Evolutionary conservation across 2,329 filamentous ascomycete genomes (phyloP).

Genomic region (Aspergillus japonicus): DNA sequence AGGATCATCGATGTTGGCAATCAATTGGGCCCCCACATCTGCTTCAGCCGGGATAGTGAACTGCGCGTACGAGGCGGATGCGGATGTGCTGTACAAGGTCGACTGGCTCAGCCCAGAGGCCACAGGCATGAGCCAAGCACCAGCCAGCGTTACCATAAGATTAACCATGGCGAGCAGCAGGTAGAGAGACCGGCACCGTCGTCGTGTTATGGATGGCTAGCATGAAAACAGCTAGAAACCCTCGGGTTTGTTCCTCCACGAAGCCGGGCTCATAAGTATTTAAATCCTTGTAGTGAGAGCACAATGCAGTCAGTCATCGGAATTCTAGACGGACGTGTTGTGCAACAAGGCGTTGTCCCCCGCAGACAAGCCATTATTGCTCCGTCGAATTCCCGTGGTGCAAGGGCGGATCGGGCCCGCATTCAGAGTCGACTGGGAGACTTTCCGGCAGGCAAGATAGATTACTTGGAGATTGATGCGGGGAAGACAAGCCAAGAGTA

Average conservation of each 20-base stretch:
- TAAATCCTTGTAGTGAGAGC: not conserved
- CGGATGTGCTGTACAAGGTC: slow-evolving; percentile 14
- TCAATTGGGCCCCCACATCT: slow-evolving; percentile 47
- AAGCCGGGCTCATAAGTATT: not conserved
- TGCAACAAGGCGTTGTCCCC: slow-evolving; percentile 4
- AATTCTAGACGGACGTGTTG: slow-evolving; percentile 10
- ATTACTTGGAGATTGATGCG: not conserved
- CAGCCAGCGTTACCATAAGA: slow-evolving; percentile 21
- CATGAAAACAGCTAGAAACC: not conserved
- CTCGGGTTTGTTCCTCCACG: not conserved
- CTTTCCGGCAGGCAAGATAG: not conserved
- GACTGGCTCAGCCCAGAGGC: slow-evolving; percentile 25
- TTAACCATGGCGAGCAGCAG: slow-evolving; percentile 24
- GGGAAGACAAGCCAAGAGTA: not conserved
- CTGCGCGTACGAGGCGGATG: slow-evolving; percentile 24
- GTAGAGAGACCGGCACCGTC: not conserved
- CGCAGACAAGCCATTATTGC: slow-evolving; percentile 12
- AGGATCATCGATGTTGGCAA: slow-evolving; percentile 66
- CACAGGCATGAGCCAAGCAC: slow-evolving; percentile 26
- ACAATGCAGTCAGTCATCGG: not conserved
- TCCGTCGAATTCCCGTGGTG: slow-evolving; percentile 25
- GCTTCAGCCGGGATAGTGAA: slow-evolving; percentile 52
- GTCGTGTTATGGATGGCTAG: slow-evolving; percentile 10
- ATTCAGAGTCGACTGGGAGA: not conserved
- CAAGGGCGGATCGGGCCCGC: slow-evolving; percentile 5